Evolutionary conservation across 805 yeast species (phyloP).

Genomic region (Clavispora carvajalis): DNA sequence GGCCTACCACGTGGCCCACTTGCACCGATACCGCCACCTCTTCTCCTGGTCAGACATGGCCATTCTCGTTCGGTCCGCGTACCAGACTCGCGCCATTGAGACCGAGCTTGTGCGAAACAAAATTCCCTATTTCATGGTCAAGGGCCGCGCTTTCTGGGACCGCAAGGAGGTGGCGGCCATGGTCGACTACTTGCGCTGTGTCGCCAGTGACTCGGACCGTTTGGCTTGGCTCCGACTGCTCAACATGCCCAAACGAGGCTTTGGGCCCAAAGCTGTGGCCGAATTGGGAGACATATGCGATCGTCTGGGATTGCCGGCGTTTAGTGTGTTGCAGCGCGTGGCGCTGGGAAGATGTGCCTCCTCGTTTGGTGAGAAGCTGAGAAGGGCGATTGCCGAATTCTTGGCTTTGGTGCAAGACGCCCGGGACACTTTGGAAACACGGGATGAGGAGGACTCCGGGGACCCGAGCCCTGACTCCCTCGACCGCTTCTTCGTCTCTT

Average conservation of each 20-base stretch:
- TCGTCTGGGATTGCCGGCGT: conserved; percentile 8
- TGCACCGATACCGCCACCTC: conserved; percentile 41
- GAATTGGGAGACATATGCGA: conserved; percentile 19
- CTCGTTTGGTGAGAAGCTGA: conserved; percentile 10
- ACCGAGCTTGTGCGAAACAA: conserved; percentile 48
- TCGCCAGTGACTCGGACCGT: conserved; percentile 54
- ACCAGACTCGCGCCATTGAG: conserved; percentile 60
- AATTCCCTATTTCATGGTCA: conserved; percentile 63
- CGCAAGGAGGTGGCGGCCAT: conserved; percentile 59
- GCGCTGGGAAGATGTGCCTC: conserved; percentile 3
- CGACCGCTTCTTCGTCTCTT: conserved; percentile 17
- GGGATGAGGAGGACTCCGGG: no score
- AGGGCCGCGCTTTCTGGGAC: conserved; percentile 80
- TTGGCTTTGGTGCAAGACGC: conserved; percentile 22
- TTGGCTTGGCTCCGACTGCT: conserved; percentile 56
- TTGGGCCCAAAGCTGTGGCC: conserved; percentile 54
- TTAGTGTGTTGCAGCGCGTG: conserved; percentile 8
- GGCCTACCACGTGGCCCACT: conserved; percentile 47
- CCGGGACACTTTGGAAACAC: conserved; percentile 4
- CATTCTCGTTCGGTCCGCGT: conserved; percentile 61
- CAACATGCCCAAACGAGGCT: conserved; percentile 57
- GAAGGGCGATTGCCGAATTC: conserved; percentile 18
- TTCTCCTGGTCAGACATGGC: conserved; percentile 60
- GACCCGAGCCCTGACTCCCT: not conserved
- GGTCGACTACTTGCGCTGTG: conserved; percentile 59